These are phyloP conservation scores for Spiraea crenata DNA, from an alignment of 331 rosid species.

Conservation along the genomic window DNA sequence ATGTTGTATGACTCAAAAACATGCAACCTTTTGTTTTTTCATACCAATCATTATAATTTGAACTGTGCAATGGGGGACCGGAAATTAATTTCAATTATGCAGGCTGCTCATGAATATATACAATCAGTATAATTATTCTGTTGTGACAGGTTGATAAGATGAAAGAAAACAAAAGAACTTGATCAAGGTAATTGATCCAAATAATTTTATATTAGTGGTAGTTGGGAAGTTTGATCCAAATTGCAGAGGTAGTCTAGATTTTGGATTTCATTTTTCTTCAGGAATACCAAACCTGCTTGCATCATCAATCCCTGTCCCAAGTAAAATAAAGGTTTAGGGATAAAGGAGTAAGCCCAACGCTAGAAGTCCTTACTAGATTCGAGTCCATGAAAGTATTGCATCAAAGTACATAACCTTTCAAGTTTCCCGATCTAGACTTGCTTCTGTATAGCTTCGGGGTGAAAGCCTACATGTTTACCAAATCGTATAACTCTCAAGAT, in stretches of 20 bases:
- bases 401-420: no score
- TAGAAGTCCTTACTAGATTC: no score
- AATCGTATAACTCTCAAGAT: no score
- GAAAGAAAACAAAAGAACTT: conserved; percentile 1
- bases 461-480: no score
- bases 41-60: conserved; percentile 24
- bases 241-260: conserved; percentile 2
- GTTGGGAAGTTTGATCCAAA: background rate
- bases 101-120: conserved; percentile 27
- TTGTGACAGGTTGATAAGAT: conserved; percentile 10
- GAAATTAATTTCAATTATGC: conserved; percentile 25
- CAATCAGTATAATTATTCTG: conserved; percentile 22
- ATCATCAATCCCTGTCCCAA: background rate
- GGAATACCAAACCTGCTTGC: background rate
- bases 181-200: conserved; percentile 30
- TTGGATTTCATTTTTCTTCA: background rate
- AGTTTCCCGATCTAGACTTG: no score
- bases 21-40: conserved; percentile 22
- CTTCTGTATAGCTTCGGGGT: no score
- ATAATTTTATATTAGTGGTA: background rate
- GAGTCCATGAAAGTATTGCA: no score
- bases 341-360: no score
- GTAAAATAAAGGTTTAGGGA: background rate
- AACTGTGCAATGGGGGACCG: conserved; percentile 39
- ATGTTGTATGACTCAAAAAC: conserved; percentile 27